A percentile compares a stretch with the other conserved stretches of the same genome.
phyloP scores from a whole-genome alignment of 2,329 filamentous ascomycete genomes.

The Talaromyces sp. region DNA sequence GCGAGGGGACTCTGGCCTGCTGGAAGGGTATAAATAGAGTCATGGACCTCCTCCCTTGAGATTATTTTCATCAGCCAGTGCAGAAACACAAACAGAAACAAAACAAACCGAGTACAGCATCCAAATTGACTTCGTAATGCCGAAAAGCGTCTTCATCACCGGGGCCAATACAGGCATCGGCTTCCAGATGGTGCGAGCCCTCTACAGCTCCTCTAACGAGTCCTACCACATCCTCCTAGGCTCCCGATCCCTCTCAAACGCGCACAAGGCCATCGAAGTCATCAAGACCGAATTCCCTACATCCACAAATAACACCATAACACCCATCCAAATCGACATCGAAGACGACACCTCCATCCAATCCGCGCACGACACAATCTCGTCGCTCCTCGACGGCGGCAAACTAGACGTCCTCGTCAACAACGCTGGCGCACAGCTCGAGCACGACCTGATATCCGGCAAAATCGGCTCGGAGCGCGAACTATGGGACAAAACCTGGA shows the following conservation, averaged over 20 bases:
- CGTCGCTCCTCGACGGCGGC: slow-evolving; percentile 41
- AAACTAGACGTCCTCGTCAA: slow-evolving; percentile 55
- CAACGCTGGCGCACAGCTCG: slow-evolving; percentile 48
- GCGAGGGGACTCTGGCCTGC: background rate
- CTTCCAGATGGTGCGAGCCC: slow-evolving; percentile 55
- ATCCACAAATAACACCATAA: slow-evolving; percentile 43
- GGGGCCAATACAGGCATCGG: slow-evolving; percentile 63
- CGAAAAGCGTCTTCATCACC: slow-evolving; percentile 51
- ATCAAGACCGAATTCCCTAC: slow-evolving; percentile 42
- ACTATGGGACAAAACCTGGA: slow-evolving; percentile 47
- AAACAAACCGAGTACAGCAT: background rate
- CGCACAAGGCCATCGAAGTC: slow-evolving; percentile 44
- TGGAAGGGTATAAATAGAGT: background rate
- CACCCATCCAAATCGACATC: slow-evolving; percentile 53
- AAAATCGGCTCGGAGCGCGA: slow-evolving; percentile 30
- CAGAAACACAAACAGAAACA: background rate
- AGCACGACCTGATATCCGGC: background rate
- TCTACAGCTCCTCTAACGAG: slow-evolving; percentile 44
- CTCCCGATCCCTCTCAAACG: slow-evolving; percentile 52
- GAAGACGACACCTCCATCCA: slow-evolving; percentile 53
- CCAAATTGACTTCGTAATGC: background rate
- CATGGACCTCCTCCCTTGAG: background rate
- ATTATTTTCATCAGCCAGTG: background rate
- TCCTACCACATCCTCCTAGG: slow-evolving; percentile 59
- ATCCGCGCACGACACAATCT: slow-evolving; percentile 44